A percentile compares a stretch with the other conserved stretches of the same genome.
Evolutionary conservation across 768 basidiomycete genomes (phyloP).

Genomic region (Gautieria morchelliformis): DNA sequence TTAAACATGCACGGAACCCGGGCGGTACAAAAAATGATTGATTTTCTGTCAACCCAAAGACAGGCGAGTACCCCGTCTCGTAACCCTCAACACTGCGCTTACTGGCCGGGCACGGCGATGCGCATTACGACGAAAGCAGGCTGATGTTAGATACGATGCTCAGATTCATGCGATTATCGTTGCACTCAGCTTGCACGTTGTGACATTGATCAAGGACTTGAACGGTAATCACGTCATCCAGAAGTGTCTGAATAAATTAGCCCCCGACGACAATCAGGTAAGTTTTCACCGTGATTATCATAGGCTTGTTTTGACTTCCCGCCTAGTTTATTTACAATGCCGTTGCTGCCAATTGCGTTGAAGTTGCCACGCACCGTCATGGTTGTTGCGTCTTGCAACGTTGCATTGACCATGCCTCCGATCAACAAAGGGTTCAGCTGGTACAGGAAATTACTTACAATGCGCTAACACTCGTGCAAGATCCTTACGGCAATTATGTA

Average conservation of each 20-base stretch:
- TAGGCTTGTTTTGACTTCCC: background rate
- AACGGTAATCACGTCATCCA: slow-evolving; percentile 98
- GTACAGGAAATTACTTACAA: slow-evolving; percentile 99
- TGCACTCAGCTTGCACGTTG: slow-evolving; percentile 94
- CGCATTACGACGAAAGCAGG: slow-evolving; percentile 32
- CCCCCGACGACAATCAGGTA: slow-evolving; percentile 97
- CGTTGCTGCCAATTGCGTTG: slow-evolving; percentile 96
- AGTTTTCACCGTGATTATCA: slow-evolving; percentile 4
- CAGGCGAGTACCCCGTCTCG: slow-evolving; percentile 54
- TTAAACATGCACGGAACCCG: slow-evolving; percentile 99
- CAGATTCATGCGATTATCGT: slow-evolving; percentile 97
- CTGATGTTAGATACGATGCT: slow-evolving; percentile 73
- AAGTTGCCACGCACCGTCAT: slow-evolving; percentile 96
- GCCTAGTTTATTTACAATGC: slow-evolving; percentile 95
- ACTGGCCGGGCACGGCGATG: slow-evolving; percentile 3
- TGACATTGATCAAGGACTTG: slow-evolving; percentile 97
- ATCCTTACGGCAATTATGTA: slow-evolving; percentile 91
- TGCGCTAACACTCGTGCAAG: slow-evolving; percentile 93
- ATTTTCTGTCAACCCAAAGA: slow-evolving; percentile 90
- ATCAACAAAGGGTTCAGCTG: slow-evolving; percentile 88
- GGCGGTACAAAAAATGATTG: slow-evolving; percentile 99
- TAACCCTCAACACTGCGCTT: slow-evolving; percentile 33
- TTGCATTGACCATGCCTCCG: slow-evolving; percentile 96
- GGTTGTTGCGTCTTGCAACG: slow-evolving; percentile 98
- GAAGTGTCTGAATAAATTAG: slow-evolving; percentile 96